Base-by-base conservation (phyloP, 2,329 filamentous ascomycete species). In the Beauveria sp. region DNA sequence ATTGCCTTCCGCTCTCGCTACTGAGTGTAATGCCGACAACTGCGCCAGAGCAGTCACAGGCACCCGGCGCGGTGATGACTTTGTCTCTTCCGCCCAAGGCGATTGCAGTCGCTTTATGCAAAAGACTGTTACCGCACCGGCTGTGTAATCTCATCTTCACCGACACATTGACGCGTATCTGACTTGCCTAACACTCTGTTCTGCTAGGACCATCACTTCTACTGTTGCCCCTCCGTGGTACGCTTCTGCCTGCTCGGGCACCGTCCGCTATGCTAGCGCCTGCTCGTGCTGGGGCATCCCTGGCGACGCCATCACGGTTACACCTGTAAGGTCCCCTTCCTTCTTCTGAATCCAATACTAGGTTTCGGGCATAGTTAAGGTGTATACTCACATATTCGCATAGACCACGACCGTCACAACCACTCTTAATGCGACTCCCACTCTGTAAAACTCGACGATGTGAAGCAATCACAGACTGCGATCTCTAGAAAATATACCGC, bases 281-380 rank as follows among this genome's bases (percentile, higher is more conserved):
- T 59, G 57, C 57, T 59, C 57, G 8, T 59, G 57, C 49, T 59
- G 57, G 57, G 57, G 57, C 24, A 53, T 59, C 26, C 9, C 34
- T 12, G 57, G 47, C 57, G 26, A 34, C 10, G 42, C 49, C 3
- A 7, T 43, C 47, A 59, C 57, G n/a, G 16, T 59, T 42, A 59
- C 57, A 10, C 57, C 57, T 45, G 57, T 59, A 59, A 53, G 57
- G 10, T 10, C 2, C 38, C 52, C 14, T 28, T 43, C 38, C 30
- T 14, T 34, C 1, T 2, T 5, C 30, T 34, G 12, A 34, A 34
- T 34, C 12, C 30, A 34, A 34, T 14, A 2, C 12, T 4, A 4
- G 22, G 2, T 14, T 38, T 53, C 10, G 4, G 34, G 3, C 7
- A 18, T 1, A 20, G 3, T 8, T 28, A 8, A 2, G n/a, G n/a